Conservation (phyloP, 139 green algal genomes). For the Chloropicon primus region DNA sequence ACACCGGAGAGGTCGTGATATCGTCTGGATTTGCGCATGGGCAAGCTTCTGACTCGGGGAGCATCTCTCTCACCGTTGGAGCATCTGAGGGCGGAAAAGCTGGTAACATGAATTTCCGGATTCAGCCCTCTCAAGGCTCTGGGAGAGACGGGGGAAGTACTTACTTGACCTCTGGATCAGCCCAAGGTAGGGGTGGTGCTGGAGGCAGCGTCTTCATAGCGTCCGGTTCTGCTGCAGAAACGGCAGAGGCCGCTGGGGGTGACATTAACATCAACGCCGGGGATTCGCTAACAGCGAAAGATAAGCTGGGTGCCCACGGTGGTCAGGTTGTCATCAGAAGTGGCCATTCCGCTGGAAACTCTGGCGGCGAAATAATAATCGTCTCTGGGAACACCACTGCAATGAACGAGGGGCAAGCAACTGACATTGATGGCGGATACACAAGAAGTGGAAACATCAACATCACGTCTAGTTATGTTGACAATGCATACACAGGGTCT, state of each 20-base stretch:
- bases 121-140: not conserved
- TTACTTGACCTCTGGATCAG: not conserved
- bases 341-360: conserved; percentile 1
- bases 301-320: not conserved
- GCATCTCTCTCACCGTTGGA: not conserved
- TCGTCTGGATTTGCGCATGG: not conserved
- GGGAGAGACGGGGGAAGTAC: not conserved
- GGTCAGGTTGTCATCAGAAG: not conserved
- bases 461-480: conserved; percentile 4
- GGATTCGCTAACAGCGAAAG: not conserved
- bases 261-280: not conserved
- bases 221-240: not conserved
- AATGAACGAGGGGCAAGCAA: not conserved
- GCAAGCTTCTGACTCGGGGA: not conserved
- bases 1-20: not conserved
- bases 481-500: not conserved
- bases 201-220: not conserved
- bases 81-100: not conserved
- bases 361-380: conserved; percentile 1
- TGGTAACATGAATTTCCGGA: not conserved
- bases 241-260: not conserved
- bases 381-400: not conserved
- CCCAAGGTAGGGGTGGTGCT: not conserved
- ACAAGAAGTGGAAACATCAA: not conserved
- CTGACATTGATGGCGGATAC: not conserved